These are phyloP conservation scores for Platanthera zijinensis DNA, from an alignment of 106 monocot genomes.

Conservation along the genomic window DNA sequence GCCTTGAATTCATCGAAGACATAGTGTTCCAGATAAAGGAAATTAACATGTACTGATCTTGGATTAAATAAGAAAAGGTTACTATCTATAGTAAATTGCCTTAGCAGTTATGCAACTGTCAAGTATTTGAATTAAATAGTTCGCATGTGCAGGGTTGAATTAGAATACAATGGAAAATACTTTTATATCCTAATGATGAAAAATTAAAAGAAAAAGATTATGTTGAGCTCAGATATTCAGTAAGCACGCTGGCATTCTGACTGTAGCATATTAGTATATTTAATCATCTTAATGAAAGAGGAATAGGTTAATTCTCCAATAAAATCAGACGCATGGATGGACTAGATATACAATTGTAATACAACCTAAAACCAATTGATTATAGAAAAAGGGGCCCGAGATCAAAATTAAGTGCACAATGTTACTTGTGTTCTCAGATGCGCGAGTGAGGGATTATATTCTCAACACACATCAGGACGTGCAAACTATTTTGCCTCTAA, in stretches of 20 bases:
- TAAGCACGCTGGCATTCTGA: background rate
- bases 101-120: background rate
- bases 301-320: background rate
- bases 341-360: background rate
- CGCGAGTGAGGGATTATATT: no score
- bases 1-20: background rate
- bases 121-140: background rate
- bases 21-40: background rate
- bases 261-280: background rate
- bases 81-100: background rate
- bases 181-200: background rate
- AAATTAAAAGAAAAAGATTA: background rate
- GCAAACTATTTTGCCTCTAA: no score
- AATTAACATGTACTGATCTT: background rate
- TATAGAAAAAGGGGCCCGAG: no score
- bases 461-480: no score
- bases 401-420: no score
- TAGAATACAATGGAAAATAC: background rate
- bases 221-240: background rate
- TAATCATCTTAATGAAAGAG: background rate
- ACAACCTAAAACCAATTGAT: no score
- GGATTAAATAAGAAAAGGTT: background rate
- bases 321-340: background rate
- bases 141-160: background rate
- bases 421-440: no score